Percentiles rank a stretch among this genome's conserved stretches.
Evolutionary conservation across 2,329 filamentous ascomycete genomes (phyloP).

Genomic region (Capronia epimyces): DNA sequence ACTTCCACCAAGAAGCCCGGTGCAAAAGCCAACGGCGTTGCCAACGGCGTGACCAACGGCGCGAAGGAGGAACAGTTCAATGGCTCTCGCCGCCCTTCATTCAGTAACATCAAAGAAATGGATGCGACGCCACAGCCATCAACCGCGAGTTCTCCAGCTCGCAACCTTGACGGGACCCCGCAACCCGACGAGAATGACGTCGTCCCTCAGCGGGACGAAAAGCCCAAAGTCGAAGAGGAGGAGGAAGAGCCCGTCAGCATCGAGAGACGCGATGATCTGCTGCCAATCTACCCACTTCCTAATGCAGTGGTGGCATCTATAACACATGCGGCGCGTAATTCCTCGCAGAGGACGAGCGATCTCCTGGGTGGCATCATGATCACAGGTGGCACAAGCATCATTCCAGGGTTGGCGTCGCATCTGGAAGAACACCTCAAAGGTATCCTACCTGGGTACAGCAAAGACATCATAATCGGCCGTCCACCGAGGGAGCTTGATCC

Average conservation of each 20-base stretch:
- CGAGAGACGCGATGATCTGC: slow-evolving; percentile 67
- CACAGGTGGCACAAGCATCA: slow-evolving; percentile 76
- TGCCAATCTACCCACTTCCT: slow-evolving; percentile 79
- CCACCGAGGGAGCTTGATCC: slow-evolving; percentile 92
- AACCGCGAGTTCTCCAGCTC: slow-evolving; percentile 76
- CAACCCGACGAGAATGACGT: slow-evolving; percentile 29
- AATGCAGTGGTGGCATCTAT: slow-evolving; percentile 86
- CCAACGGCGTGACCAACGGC: slow-evolving; percentile 39
- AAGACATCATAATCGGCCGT: slow-evolving; percentile 62
- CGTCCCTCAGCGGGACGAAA: slow-evolving; percentile 16
- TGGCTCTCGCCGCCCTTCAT: slow-evolving; percentile 58
- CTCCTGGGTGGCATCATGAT: slow-evolving; percentile 87
- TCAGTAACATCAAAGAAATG: slow-evolving; percentile 60
- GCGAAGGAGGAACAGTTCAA: slow-evolving; percentile 51
- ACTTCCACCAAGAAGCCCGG: slow-evolving; percentile 30
- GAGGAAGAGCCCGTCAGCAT: slow-evolving; percentile 41
- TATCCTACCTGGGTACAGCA: slow-evolving; percentile 54
- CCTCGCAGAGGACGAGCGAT: slow-evolving; percentile 89
- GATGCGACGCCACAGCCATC: slow-evolving; percentile 76
- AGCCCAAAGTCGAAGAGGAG: slow-evolving; percentile 17
- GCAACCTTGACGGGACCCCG: slow-evolving; percentile 56
- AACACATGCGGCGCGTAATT: slow-evolving; percentile 75
- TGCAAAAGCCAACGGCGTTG: slow-evolving; percentile 33
- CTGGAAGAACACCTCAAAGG: slow-evolving; percentile 76
- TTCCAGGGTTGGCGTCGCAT: slow-evolving; percentile 70